Base-by-base conservation (phyloP, 176 grass and related monocot species). In the Triticum urartu region DNA sequence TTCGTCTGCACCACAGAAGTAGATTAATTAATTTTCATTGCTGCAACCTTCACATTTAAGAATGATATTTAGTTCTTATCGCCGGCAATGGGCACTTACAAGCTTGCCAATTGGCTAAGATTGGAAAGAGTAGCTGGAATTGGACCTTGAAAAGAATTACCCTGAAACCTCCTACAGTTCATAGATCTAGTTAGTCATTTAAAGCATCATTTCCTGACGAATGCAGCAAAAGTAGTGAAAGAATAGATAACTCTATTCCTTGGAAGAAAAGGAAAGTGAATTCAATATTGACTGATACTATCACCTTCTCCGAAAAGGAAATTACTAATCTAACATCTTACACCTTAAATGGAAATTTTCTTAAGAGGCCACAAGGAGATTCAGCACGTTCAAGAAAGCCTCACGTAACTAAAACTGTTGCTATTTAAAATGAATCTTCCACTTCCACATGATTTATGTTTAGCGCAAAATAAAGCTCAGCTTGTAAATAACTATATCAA, bases 71-170 rank as follows among this genome's bases (percentile, higher is more conserved):
- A 50, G 43, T 7, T 10, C 24, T 30, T 50, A 52, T 50, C 13
- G 5, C 72, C 3, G 7, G 24, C 13, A 50, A 30, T 12, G 81
- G 5, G n/a, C 25, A 89, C 93, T 95, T 92, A 98, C 94, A 98
- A 81, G 77, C 0, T 61, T 48, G 32, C 86, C 73, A 98, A 43
- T 65, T 87, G 60, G 72, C 11, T 26, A 26, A 98, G 93, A 63
- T 88, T 95, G 4, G 92, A 86, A 81, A 98, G 13, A 67, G 75
- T 94, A 24, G 79, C 28, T 43, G 93, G 96, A 89, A 98, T 71
- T 59, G 93, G 88, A 77, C 93, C 96, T 90, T 93, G 64, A 68
- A 98, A 95, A 56, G 88, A 92, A 88, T 92, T 98, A 3, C 96
- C 96, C 83, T 98, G 93, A 77, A 98, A 91, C 69, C 90, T 78